Base-by-base conservation (phyloP, 441 rosid genomes). In the Gossypium schwendimanii region DNA sequence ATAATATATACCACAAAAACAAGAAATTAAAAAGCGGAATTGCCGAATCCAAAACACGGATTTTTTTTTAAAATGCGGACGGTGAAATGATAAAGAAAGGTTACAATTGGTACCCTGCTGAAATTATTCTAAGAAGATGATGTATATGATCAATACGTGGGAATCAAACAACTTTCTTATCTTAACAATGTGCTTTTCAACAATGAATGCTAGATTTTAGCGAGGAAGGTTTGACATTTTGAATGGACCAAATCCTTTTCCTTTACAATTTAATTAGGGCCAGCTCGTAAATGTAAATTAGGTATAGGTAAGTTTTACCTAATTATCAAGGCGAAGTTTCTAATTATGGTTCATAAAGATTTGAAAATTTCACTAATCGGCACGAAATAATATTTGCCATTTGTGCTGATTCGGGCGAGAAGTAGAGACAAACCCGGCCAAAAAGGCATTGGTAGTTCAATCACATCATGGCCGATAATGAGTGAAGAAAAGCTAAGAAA, bases 401-500 rank as follows among this genome's bases (percentile, higher is more conserved):
- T 21, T 55, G 20, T 24, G 54, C 41, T 45, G 59, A 66, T 67
- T 15, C 59, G 1, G 15, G 26, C 6, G 20, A 33, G 70, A 50
- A 57, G 63, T 12, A 67, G 41, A 70, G 55, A 67, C 78, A 66
- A 75, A 70, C 49, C 55, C 50, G 39, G 63, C 6, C 24, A 24
- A 14, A 1, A 3, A 4, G 47, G 44, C 23, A 52, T 63, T 18
- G 49, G 49, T 55, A 9, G 58, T 47, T 12, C 49, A 33, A 70
- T 53, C 18, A 36, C 65, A 66, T 77, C 72, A 52, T 23, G 55
- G 24, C 69, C 75, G 66, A 76, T 72, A 36, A 83, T 69, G 76
- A 71, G 58, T 9, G 18, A 4, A 24, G 59, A n/a, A 76, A 59
- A 63, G 68, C 8, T 4, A 39, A 53, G 53, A 68, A 53, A 62